Conservation (phyloP, 148 eudicot species). For the Camellia granthamiana region DNA sequence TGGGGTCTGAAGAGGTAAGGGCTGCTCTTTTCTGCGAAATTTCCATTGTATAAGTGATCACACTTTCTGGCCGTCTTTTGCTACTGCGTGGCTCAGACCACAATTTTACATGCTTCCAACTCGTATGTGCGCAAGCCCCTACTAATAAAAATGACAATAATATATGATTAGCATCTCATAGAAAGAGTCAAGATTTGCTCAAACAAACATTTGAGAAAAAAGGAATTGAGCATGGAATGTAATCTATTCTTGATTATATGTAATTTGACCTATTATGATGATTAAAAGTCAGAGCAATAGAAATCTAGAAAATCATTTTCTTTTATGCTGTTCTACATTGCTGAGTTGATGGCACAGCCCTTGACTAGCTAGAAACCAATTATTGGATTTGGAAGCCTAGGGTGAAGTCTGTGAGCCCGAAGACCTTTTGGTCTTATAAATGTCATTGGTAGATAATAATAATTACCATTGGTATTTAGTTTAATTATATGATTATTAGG, state of each 20-base stretch:
- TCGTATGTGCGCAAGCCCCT: neutral
- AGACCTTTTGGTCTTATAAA: no score
- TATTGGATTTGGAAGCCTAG: no score
- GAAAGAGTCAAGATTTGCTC: constrained; percentile 6
- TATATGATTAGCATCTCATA: neutral
- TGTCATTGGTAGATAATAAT: no score
- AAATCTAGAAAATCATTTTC: neutral
- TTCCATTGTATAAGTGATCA: neutral
- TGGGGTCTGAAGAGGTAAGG: constrained; percentile 73
- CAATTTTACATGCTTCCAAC: neutral
- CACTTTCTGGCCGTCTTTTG: neutral
- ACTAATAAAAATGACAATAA: neutral
- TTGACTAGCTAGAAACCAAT: no score
- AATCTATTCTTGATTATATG: neutral
- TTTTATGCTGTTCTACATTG: neutral
- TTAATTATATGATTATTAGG: no score
- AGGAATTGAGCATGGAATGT: neutral
- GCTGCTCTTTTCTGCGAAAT: constrained; percentile 11
- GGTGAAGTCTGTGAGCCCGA: no score
- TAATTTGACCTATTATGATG: neutral
- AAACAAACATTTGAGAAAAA: neutral
- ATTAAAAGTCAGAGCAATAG: neutral
- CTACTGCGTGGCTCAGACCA: neutral
- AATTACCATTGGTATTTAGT: no score
- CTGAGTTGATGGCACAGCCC: neutral